These are phyloP conservation scores for Sonneratia alba DNA, from an alignment of 345 rosid species.

Conservation along the genomic window DNA sequence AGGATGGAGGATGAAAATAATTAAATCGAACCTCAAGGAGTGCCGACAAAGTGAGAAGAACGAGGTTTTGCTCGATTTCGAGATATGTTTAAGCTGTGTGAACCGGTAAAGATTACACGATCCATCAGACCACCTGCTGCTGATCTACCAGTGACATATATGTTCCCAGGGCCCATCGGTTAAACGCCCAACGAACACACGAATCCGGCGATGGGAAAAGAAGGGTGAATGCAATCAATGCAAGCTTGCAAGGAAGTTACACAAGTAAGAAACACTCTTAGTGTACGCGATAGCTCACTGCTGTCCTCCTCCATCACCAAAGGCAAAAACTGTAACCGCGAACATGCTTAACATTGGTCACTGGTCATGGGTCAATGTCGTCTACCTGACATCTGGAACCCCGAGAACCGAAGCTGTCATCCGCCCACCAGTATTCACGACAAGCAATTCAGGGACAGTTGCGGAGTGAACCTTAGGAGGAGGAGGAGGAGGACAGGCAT, in stretches of 20 bases:
- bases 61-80: neutral
- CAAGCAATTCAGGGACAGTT: neutral
- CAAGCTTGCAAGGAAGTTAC: neutral
- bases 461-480: constrained; percentile 24
- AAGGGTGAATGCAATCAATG: neutral
- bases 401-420: neutral
- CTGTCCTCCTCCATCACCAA: too few relatives aligned
- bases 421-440: neutral
- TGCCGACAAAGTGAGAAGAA: neutral
- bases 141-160: constrained; percentile 37
- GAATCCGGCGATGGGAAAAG: constrained; percentile 15
- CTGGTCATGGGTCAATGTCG: too few relatives aligned
- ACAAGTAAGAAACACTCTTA: too few relatives aligned
- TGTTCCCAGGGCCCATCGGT: constrained; percentile 50
- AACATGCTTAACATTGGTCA: too few relatives aligned
- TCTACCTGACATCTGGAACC: too few relatives aligned
- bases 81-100: too few relatives aligned
- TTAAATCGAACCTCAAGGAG: neutral
- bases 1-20: neutral
- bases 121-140: constrained; percentile 26
- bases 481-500: constrained; percentile 23
- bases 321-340: too few relatives aligned
- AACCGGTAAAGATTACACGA: neutral
- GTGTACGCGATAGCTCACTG: too few relatives aligned
- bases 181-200: constrained; percentile 40